A percentile compares a stretch with the other conserved stretches of the same genome.
Conservation (phyloP, 2,329 filamentous ascomycete genomes). For the Stagonosporopsis vannaccii region DNA sequence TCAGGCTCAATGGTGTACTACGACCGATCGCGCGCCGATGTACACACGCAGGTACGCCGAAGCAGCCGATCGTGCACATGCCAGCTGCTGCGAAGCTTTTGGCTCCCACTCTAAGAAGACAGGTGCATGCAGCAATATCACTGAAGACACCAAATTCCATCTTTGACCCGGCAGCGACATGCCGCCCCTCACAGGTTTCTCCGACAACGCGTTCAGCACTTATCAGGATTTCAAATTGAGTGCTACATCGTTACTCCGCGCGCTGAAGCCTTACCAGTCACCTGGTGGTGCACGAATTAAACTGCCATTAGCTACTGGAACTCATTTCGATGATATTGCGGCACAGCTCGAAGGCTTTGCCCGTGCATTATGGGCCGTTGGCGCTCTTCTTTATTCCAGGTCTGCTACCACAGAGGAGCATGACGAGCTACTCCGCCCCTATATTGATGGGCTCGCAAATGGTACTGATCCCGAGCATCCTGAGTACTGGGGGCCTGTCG, state of each 20-base stretch:
- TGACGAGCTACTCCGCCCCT: constrained; percentile 34
- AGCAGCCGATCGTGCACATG: not conserved
- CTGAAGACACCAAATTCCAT: not conserved
- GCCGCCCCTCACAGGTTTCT: constrained; percentile 40
- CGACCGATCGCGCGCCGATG: not conserved
- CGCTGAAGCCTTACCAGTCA: constrained; percentile 41
- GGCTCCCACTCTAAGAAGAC: not conserved
- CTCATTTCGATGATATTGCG: constrained; percentile 47
- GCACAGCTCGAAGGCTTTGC: constrained; percentile 47
- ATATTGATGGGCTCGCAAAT: constrained; percentile 42
- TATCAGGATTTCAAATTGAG: constrained; percentile 36
- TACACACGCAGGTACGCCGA: not conserved
- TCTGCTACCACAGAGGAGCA: constrained; percentile 23
- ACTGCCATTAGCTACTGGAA: constrained; percentile 42
- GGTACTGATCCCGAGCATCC: constrained; percentile 44
- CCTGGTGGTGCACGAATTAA: constrained; percentile 41
- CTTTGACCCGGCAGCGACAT: constrained; percentile 21
- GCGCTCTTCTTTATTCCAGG: constrained; percentile 34
- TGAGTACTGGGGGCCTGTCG: constrained; percentile 59
- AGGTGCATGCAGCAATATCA: not conserved
- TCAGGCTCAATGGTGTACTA: not conserved
- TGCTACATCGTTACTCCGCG: constrained; percentile 33
- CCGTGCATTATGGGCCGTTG: constrained; percentile 45
- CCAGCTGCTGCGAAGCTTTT: not conserved
- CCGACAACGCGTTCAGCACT: constrained; percentile 36